Conservation (phyloP, 2,329 filamentous ascomycete species). For the Teratosphaeria zuluensis region DNA sequence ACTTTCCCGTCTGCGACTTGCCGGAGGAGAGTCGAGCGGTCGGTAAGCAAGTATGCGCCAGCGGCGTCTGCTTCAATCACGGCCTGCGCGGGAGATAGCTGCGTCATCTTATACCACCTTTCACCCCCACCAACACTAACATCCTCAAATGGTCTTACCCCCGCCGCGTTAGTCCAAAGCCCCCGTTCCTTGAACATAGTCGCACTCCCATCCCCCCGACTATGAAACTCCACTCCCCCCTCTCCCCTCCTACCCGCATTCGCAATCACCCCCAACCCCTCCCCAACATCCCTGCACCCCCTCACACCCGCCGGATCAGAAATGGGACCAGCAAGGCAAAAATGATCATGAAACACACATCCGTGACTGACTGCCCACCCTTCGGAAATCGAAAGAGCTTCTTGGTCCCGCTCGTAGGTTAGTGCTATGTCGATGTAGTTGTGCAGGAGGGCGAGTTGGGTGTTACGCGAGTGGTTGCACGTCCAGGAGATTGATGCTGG, state of each 20-base stretch:
- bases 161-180: not conserved
- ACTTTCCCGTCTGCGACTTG: not conserved
- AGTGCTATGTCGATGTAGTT: slow-evolving; percentile 15
- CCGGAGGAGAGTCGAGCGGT: slow-evolving; percentile 9
- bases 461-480: slow-evolving; percentile 15
- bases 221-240: slow-evolving; percentile 7
- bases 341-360: slow-evolving; percentile 17
- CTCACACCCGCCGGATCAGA: not conserved
- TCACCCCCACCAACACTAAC: not conserved
- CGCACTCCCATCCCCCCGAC: slow-evolving; percentile 15
- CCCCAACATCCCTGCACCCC: no score
- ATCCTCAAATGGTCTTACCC: slow-evolving; percentile 2
- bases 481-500: slow-evolving; percentile 11
- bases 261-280: no score
- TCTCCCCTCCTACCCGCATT: no score
- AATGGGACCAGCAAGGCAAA: slow-evolving; percentile 11
- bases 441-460: slow-evolving; percentile 15
- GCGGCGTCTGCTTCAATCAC: slow-evolving; percentile 10
- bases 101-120: slow-evolving; percentile 10
- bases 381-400: slow-evolving; percentile 10
- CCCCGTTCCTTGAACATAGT: slow-evolving; percentile 13
- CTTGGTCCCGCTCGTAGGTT: slow-evolving; percentile 17
- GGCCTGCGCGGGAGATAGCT: slow-evolving; percentile 13
- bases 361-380: slow-evolving; percentile 12
- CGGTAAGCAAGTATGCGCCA: slow-evolving; percentile 13